Percentiles rank a stretch among this genome's conserved stretches.
Conservation (phyloP, 1,284 basidiomycete genomes). For the Leccinum griseonigrum region DNA sequence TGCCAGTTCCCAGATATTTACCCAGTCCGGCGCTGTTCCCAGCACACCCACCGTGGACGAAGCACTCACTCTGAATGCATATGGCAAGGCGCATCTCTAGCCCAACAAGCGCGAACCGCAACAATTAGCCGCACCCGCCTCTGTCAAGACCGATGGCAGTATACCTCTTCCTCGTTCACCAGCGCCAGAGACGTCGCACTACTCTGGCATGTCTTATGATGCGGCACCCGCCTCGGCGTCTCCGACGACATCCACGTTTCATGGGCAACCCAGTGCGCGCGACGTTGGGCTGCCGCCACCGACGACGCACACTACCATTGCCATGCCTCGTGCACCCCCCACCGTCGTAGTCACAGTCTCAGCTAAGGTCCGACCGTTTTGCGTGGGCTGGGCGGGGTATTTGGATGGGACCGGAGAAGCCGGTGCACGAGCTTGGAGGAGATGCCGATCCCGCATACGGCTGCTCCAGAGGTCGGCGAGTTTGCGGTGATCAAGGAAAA, state of each 20-base stretch:
- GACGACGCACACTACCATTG: slow-evolving; percentile 31
- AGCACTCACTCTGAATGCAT: slow-evolving; percentile 12
- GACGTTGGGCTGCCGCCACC: slow-evolving; percentile 44
- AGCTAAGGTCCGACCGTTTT: slow-evolving; percentile 62
- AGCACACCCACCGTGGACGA: slow-evolving; percentile 27
- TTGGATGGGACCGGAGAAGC: slow-evolving; percentile 40
- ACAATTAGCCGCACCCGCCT: slow-evolving; percentile 12
- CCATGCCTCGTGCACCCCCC: slow-evolving; percentile 64
- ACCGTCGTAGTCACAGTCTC: slow-evolving; percentile 72
- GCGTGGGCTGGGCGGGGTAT: slow-evolving; percentile 44
- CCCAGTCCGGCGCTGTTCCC: slow-evolving; percentile 23
- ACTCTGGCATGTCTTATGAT: slow-evolving; percentile 76
- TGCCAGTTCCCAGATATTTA: slow-evolving; percentile 81
- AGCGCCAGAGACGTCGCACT: slow-evolving; percentile 76
- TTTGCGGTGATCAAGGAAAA: slow-evolving; percentile 42
- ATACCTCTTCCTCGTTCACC: slow-evolving; percentile 82
- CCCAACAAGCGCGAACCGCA: slow-evolving; percentile 22
- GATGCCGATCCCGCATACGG: slow-evolving; percentile 48
- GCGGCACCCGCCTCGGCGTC: slow-evolving; percentile 44
- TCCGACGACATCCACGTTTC: slow-evolving; percentile 53
- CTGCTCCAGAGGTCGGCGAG: slow-evolving; percentile 52
- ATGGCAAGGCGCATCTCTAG: slow-evolving; percentile 29
- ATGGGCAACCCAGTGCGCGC: slow-evolving; percentile 57
- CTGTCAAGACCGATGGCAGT: slow-evolving; percentile 66
- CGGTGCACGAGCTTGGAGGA: slow-evolving; percentile 39